These are phyloP conservation scores for Cenchrus purpureus DNA, from an alignment of 176 grass and related monocot genomes.

Conservation along the genomic window DNA sequence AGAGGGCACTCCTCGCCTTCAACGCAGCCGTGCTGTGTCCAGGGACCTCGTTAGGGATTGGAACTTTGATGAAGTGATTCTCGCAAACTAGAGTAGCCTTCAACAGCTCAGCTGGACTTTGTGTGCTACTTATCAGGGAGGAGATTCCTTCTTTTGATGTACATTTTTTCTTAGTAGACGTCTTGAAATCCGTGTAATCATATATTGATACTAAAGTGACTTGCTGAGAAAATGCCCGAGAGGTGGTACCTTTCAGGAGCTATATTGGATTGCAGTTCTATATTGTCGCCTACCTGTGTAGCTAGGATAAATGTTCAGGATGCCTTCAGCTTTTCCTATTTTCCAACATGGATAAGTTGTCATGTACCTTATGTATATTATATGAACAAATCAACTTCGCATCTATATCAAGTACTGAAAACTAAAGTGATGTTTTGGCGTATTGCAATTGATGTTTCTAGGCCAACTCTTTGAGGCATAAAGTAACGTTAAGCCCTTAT, in stretches of 20 bases:
- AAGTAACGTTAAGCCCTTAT: neutral
- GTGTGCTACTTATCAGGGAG: slow-evolving; percentile 39
- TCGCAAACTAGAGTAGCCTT: slow-evolving; percentile 49
- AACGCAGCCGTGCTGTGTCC: slow-evolving; percentile 80
- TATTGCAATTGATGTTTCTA: slow-evolving; percentile 8
- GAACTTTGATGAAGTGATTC: slow-evolving; percentile 83
- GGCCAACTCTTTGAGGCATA: neutral
- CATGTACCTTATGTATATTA: slow-evolving; percentile 39
- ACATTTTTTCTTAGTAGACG: slow-evolving; percentile 44
- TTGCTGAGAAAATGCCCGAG: slow-evolving; percentile 21
- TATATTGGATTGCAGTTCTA: slow-evolving; percentile 19
- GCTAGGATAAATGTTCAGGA: slow-evolving; percentile 25
- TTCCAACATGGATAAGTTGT: slow-evolving; percentile 15
- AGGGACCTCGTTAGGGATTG: slow-evolving; percentile 94
- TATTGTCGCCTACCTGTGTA: slow-evolving; percentile 15
- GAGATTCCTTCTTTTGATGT: slow-evolving; percentile 43
- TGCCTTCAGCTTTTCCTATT: slow-evolving; percentile 13
- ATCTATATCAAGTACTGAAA: neutral
- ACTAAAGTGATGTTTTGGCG: neutral
- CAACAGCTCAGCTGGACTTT: slow-evolving; percentile 11
- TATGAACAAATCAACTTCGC: neutral
- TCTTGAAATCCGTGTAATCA: slow-evolving; percentile 15
- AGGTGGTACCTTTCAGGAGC: slow-evolving; percentile 16
- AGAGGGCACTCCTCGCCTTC: slow-evolving; percentile 64
- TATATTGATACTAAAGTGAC: slow-evolving; percentile 28